Percentiles rank a stretch among this genome's conserved stretches.
Conservation (phyloP, 1,284 basidiomycete species). For the Macrocystidia cucumis region DNA sequence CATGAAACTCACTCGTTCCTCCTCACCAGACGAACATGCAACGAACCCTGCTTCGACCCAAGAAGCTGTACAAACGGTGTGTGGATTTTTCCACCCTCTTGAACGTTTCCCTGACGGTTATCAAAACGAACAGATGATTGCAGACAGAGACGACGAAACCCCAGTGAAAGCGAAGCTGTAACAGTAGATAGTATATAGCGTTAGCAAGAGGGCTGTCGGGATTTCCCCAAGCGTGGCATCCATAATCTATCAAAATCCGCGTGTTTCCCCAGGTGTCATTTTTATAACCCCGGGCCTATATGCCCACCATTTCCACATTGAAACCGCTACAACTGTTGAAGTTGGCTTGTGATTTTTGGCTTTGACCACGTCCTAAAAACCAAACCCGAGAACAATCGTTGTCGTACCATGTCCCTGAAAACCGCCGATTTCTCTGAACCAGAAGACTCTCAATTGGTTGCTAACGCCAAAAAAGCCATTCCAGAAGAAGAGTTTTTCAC, state of each 20-base stretch:
- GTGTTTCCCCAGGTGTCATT: no score
- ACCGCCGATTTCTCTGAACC: constrained; percentile 61
- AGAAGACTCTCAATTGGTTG: constrained; percentile 83
- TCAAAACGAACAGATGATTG: constrained; percentile 45
- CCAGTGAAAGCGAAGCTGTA: constrained; percentile 43
- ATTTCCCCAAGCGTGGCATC: no score
- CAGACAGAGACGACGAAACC: constrained; percentile 58
- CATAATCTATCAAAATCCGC: no score
- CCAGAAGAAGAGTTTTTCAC: constrained; percentile 51
- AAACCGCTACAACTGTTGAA: no score
- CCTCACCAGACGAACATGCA: constrained; percentile 63
- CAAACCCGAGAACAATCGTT: no score
- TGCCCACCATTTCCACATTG: constrained; percentile 23
- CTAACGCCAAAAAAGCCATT: constrained; percentile 68
- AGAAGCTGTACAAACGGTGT: constrained; percentile 69
- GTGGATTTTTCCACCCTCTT: constrained; percentile 6
- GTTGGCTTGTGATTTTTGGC: no score
- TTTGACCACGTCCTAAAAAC: no score
- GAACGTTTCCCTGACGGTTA: neutral
- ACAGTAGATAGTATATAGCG: constrained; percentile 7
- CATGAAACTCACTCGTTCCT: constrained; percentile 1
- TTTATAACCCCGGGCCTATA: no score
- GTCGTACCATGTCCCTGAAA: no score
- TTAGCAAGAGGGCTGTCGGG: no score
- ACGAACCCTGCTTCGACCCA: constrained; percentile 68